Evolutionary conservation across 108 stramenopile species (phyloP), one percentile per base, ranked within the genome.

Genomic region (Tribonema minus): DNA sequence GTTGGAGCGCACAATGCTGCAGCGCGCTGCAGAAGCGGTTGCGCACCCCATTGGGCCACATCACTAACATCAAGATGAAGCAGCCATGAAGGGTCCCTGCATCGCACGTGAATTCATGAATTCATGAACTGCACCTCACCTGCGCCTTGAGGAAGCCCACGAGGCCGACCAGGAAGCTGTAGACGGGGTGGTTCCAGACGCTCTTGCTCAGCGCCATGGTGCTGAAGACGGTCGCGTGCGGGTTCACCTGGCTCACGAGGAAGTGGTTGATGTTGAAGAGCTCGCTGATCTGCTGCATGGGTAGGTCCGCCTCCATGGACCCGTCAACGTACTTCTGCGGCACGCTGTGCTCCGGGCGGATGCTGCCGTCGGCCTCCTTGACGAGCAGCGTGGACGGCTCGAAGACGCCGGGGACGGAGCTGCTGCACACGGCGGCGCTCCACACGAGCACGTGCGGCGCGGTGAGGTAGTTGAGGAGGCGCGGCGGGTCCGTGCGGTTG

Each of bases 201-300:
- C 37, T 84, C 37, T 71, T 77, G 30, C 61, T 28, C n/a, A 82
- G 37, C n/a, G 76, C 61, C 61, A 82, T 46, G 26, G 82, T 68
- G 20, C 79, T 81, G 3, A 85, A 71, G 25, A 85, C 58, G 5
- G 84, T 70, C 30, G 81, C 72, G 35, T 85, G 85, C 1, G 85
- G 85, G 39, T 84, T 85, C 3, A 81, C 82, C 72, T 99, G 96
- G 58, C 91, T 92, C 33, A 96, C 90, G 66, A 99, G 92, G 76
- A 96, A 97, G 82, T 98, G 98, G 81, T 97, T 97, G 66, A 97
- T 87, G 87, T 97, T 97, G 88, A 99, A 99, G 87, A 99, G 93
- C 89, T 96, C 95, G 37, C 88, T 88, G n/a, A 99, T 92, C 80
- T 94, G 94, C 76, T 95, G 91, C 92, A 96, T 95, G 7, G 98